These are phyloP conservation scores for Eutypella sp. DNA, from an alignment of 2,329 filamentous ascomycete species.

Conservation along the genomic window DNA sequence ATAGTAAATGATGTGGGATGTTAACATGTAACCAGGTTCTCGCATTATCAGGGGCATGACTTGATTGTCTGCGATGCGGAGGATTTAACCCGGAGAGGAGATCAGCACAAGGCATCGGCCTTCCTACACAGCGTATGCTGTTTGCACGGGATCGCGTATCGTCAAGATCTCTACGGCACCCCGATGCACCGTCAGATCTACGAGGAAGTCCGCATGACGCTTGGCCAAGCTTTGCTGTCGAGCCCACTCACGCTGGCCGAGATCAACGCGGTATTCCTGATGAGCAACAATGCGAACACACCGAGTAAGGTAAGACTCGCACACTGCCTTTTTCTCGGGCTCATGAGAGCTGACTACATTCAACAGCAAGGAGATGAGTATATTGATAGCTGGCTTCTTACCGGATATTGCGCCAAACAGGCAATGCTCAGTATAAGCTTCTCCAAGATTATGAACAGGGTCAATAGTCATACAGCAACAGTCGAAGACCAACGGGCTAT, in stretches of 20 bases:
- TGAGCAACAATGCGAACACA: constrained; percentile 29
- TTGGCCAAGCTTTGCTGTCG: constrained; percentile 34
- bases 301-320: constrained; percentile 21
- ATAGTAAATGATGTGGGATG: background rate
- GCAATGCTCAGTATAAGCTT: constrained; percentile 39
- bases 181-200: constrained; percentile 31
- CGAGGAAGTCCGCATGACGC: constrained; percentile 32
- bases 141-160: constrained; percentile 32
- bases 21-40: constrained; percentile 15
- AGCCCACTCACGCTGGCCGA: constrained; percentile 37
- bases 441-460: constrained; percentile 33
- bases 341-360: background rate
- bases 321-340: background rate
- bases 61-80: constrained; percentile 21
- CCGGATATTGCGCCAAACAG: constrained; percentile 37
- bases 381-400: constrained; percentile 38
- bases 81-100: constrained; percentile 27
- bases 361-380: constrained; percentile 30
- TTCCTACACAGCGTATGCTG: constrained; percentile 37
- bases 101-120: constrained; percentile 29
- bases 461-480: constrained; percentile 26
- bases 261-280: constrained; percentile 35
- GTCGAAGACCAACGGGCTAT: constrained; percentile 29
- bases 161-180: constrained; percentile 25
- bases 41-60: constrained; percentile 24